These are phyloP conservation scores for Lactuca saligna DNA, from an alignment of 129 eudicot genomes.

Conservation along the genomic window DNA sequence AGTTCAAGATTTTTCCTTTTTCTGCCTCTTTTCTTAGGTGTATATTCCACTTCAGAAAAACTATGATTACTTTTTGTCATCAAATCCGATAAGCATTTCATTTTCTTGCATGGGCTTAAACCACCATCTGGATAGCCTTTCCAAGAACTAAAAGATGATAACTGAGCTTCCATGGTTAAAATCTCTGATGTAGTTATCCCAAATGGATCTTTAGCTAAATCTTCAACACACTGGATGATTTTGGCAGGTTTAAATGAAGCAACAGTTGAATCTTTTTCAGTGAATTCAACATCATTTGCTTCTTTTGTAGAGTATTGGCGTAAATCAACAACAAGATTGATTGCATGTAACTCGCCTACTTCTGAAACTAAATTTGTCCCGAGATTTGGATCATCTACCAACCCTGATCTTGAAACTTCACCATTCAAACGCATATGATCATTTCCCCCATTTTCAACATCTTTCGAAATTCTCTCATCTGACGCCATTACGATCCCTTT, in stretches of 20 bases:
- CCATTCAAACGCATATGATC: slow-evolving; percentile 4
- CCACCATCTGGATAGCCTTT: slow-evolving; percentile 45
- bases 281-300: slow-evolving; percentile 6
- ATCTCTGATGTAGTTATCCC: slow-evolving; percentile 37
- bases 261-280: slow-evolving; percentile 23
- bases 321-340: slow-evolving; percentile 49
- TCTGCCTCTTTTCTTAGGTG: slow-evolving; percentile 27
- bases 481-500: slow-evolving; percentile 17
- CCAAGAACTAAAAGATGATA: slow-evolving; percentile 65
- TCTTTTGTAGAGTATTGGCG: slow-evolving; percentile 6
- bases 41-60: slow-evolving; percentile 28
- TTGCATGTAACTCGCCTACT: slow-evolving; percentile 15
- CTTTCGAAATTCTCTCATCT: neutral
- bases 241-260: slow-evolving; percentile 49
- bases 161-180: slow-evolving; percentile 46
- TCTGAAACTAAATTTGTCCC: neutral
- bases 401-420: slow-evolving; percentile 15
- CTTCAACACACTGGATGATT: slow-evolving; percentile 35
- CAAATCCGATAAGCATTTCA: slow-evolving; percentile 40
- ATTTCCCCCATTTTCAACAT: slow-evolving; percentile 6
- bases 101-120: slow-evolving; percentile 35
- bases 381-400: slow-evolving; percentile 4
- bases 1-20: slow-evolving; percentile 26
- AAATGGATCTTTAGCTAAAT: slow-evolving; percentile 50
- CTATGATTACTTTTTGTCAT: slow-evolving; percentile 29